A percentile compares a stretch with the other conserved stretches of the same genome.
phyloP scores from a whole-genome alignment of 2,329 filamentous ascomycete genomes.

The Shiraia bambusicola region DNA sequence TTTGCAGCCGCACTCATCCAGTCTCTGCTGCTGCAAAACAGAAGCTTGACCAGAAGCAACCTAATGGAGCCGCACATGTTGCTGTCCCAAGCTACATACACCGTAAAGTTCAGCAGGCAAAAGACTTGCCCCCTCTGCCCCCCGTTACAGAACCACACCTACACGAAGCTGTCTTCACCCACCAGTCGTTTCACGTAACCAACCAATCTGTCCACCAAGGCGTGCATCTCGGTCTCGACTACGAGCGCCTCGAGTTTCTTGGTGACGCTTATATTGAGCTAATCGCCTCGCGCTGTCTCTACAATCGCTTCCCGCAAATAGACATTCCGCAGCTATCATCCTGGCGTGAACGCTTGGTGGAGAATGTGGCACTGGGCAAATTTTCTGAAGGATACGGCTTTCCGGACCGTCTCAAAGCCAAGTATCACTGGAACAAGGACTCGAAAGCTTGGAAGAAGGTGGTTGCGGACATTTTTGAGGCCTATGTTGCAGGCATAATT shows the following conservation, averaged over 20 bases:
- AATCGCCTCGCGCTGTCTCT: constrained; percentile 74
- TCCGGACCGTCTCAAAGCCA: constrained; percentile 62
- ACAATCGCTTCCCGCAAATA: constrained; percentile 66
- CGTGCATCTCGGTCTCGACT: constrained; percentile 48
- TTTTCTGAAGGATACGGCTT: constrained; percentile 73
- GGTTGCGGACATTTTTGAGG: constrained; percentile 84
- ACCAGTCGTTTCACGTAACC: constrained; percentile 44
- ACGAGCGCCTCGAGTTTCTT: constrained; percentile 85
- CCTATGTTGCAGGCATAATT: constrained; percentile 80
- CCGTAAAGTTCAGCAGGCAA: constrained; percentile 31
- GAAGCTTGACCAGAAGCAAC: constrained; percentile 39
- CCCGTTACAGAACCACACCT: constrained; percentile 60
- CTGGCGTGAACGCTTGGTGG: constrained; percentile 75
- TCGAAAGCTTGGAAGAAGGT: constrained; percentile 61
- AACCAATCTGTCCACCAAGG: constrained; percentile 21
- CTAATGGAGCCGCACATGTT: constrained; percentile 18
- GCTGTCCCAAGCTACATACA: constrained; percentile 31
- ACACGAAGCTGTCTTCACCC: constrained; percentile 66
- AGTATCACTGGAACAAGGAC: constrained; percentile 31
- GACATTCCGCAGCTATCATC: constrained; percentile 70
- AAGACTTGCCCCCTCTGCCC: constrained; percentile 60
- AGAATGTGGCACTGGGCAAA: constrained; percentile 73
- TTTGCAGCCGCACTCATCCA: constrained; percentile 31
- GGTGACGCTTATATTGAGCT: constrained; percentile 85
- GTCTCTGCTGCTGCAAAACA: constrained; percentile 55